phyloP scores from a whole-genome alignment of 2,329 filamentous ascomycete genomes.

The Fusarium keratoplasticum region DNA sequence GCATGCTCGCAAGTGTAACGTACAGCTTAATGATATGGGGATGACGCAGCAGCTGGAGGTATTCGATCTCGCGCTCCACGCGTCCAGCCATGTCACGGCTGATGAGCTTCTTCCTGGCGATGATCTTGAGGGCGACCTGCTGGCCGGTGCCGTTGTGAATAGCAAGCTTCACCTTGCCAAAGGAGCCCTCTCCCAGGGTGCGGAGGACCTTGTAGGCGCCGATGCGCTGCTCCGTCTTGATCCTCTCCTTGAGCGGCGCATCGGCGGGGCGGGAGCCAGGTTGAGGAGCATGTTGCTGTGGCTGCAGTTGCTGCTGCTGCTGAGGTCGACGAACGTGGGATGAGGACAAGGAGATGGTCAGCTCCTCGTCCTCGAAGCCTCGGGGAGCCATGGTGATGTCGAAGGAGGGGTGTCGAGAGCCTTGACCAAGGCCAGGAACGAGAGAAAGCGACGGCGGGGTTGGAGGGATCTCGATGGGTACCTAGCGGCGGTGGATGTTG shows the following conservation, averaged over 20 bases:
- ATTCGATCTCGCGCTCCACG: slow-evolving; percentile 98
- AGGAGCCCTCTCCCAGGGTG: slow-evolving; percentile 95
- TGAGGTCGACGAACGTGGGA: slow-evolving; percentile 69
- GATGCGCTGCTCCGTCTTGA: slow-evolving; percentile 83
- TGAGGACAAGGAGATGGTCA: slow-evolving; percentile 79
- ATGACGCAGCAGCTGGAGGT: slow-evolving; percentile 93
- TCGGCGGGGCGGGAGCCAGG: slow-evolving; percentile 48
- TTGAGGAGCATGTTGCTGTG: slow-evolving; percentile 42
- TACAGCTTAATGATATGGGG: slow-evolving; percentile 99
- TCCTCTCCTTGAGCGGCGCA: slow-evolving; percentile 55
- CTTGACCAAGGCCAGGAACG: slow-evolving; percentile 34
- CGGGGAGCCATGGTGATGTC: slow-evolving; percentile 60
- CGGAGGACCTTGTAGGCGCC: slow-evolving; percentile 91
- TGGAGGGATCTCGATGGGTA: slow-evolving; percentile 7
- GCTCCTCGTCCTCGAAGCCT: slow-evolving; percentile 83
- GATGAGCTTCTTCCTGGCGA: slow-evolving; percentile 93
- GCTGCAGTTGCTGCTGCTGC: slow-evolving; percentile 44
- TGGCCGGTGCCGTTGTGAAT: slow-evolving; percentile 92
- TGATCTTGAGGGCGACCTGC: slow-evolving; percentile 98
- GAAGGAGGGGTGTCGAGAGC: slow-evolving; percentile 13
- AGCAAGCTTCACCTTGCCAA: slow-evolving; percentile 98
- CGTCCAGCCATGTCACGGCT: slow-evolving; percentile 98
- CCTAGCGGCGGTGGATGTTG: slow-evolving; percentile 6
- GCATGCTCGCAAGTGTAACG: slow-evolving; percentile 45
- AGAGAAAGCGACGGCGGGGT: slow-evolving; percentile 22